A percentile compares a stretch with the other conserved stretches of the same genome.
These are phyloP conservation scores for Saturnispora serradocipensis DNA, from an alignment of 805 yeast genomes.

Conservation along the genomic window DNA sequence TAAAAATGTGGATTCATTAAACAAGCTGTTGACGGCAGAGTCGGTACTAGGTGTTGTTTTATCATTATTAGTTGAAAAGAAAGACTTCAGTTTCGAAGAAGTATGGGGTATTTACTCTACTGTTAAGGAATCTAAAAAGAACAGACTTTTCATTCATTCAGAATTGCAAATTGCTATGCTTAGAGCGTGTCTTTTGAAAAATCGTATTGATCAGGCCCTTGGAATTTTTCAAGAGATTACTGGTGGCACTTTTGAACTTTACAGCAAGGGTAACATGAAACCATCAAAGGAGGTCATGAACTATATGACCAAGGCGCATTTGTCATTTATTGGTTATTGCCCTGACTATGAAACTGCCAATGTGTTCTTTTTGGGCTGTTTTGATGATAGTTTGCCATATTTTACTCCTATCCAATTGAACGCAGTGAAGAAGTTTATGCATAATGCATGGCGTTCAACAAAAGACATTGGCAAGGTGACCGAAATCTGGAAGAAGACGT, in stretches of 20 bases:
- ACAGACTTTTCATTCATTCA: constrained; percentile 24
- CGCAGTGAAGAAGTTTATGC: constrained; percentile 52
- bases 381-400: constrained; percentile 61
- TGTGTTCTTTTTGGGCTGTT: constrained; percentile 65
- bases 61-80: constrained; percentile 54
- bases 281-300: constrained; percentile 31
- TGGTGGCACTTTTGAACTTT: constrained; percentile 32
- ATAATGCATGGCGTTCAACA: constrained; percentile 48
- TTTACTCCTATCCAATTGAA: constrained; percentile 62
- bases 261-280: constrained; percentile 12
- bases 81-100: constrained; percentile 51
- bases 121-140: constrained; percentile 22
- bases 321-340: constrained; percentile 69
- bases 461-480: constrained; percentile 48
- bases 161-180: constrained; percentile 63
- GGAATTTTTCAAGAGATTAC: constrained; percentile 52
- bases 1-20: constrained; percentile 31
- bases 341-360: constrained; percentile 61
- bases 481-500: constrained; percentile 53
- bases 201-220: constrained; percentile 55
- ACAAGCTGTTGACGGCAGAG: constrained; percentile 45
- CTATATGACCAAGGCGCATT: constrained; percentile 63
- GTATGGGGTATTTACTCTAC: constrained; percentile 42
- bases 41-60: constrained; percentile 59
- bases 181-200: constrained; percentile 56